Evolutionary conservation across 1,284 basidiomycete species (phyloP).

Genomic region (Apiotrichum brassicae): DNA sequence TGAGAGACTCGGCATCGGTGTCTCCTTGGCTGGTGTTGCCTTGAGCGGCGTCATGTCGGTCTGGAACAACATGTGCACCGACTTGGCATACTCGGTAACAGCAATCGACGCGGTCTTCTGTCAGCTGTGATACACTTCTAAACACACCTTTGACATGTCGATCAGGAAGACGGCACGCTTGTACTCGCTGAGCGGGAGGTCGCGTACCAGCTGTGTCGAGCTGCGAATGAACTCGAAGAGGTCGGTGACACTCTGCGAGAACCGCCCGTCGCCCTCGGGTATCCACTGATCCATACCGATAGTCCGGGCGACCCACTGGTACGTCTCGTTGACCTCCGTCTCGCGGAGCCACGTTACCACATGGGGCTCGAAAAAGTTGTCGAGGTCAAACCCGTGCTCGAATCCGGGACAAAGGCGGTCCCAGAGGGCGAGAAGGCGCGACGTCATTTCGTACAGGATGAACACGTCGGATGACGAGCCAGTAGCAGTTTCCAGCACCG

Average conservation of each 20-base stretch:
- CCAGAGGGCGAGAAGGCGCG: slow-evolving; percentile 35
- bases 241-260: slow-evolving; percentile 44
- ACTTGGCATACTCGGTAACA: slow-evolving; percentile 39
- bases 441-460: slow-evolving; percentile 39
- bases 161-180: slow-evolving; percentile 45
- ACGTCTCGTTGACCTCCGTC: slow-evolving; percentile 39
- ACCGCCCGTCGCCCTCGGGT: slow-evolving; percentile 39
- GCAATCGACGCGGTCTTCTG: slow-evolving; percentile 32
- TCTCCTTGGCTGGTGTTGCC: not conserved
- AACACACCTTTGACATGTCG: slow-evolving; percentile 35
- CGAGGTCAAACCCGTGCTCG: slow-evolving; percentile 41
- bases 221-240: slow-evolving; percentile 45
- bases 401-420: slow-evolving; percentile 38
- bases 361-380: slow-evolving; percentile 46
- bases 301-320: slow-evolving; percentile 44
- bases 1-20: not conserved
- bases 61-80: slow-evolving; percentile 38
- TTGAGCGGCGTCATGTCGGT: slow-evolving; percentile 33
- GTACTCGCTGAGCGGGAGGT: slow-evolving; percentile 42
- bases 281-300: slow-evolving; percentile 47
- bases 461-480: slow-evolving; percentile 39
- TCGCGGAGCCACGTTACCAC: slow-evolving; percentile 44
- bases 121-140: not conserved
- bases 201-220: slow-evolving; percentile 33
- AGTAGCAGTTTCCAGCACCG: slow-evolving; percentile 35